Conservation (phyloP, 2,329 filamentous ascomycete species). For the Gaeumannomyces sp. region DNA sequence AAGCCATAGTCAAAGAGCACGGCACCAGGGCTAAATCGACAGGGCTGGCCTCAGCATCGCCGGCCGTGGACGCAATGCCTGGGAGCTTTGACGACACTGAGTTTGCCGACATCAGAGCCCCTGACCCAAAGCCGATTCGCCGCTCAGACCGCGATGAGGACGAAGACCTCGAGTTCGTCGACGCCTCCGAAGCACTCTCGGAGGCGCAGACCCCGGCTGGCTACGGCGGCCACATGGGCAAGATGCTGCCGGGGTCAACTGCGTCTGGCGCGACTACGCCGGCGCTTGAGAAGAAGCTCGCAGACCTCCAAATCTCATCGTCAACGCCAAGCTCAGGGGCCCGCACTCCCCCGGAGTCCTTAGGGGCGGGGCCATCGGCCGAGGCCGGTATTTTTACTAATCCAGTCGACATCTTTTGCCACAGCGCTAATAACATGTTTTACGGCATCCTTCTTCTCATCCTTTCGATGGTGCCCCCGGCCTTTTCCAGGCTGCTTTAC, state of each 20-base stretch:
- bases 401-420: slow-evolving; percentile 79
- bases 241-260: slow-evolving; percentile 14
- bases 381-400: slow-evolving; percentile 55
- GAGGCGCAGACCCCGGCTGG: slow-evolving; percentile 35
- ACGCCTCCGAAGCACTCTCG: slow-evolving; percentile 44
- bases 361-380: slow-evolving; percentile 10
- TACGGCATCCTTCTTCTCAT: slow-evolving; percentile 81
- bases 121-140: background rate
- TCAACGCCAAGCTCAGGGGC: background rate
- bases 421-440: slow-evolving; percentile 82
- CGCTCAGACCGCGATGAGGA: slow-evolving; percentile 17
- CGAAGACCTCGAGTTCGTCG: slow-evolving; percentile 47
- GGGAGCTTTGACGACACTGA: slow-evolving; percentile 31
- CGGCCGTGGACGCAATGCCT: slow-evolving; percentile 28
- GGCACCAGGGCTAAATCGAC: slow-evolving; percentile 2
- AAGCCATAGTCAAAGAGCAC: slow-evolving; percentile 26
- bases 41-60: background rate
- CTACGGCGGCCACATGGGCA: slow-evolving; percentile 39
- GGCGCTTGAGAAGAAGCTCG: slow-evolving; percentile 12
- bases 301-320: slow-evolving; percentile 8
- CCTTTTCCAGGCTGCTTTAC: slow-evolving; percentile 78
- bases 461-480: slow-evolving; percentile 87
- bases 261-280: slow-evolving; percentile 2
- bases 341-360: background rate
- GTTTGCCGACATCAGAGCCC: slow-evolving; percentile 21